Percentiles rank a stretch among this genome's conserved stretches.
These are phyloP conservation scores for Triangularia setosa DNA, from an alignment of 2,329 filamentous ascomycete species.

Conservation along the genomic window DNA sequence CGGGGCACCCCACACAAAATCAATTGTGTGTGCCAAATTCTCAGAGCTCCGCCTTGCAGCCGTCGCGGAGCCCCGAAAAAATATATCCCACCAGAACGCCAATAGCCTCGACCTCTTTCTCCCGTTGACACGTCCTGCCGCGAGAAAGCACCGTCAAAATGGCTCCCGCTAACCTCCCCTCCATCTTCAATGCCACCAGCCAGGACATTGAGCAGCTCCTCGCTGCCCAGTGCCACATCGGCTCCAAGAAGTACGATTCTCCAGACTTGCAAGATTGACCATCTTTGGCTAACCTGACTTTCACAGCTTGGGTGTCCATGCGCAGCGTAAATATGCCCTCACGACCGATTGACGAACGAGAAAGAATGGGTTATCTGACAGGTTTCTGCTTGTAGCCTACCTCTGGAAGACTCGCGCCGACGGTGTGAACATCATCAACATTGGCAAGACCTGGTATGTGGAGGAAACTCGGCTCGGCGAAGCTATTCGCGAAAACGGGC, in stretches of 20 bases:
- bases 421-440: slow-evolving; percentile 98
- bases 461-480: slow-evolving; percentile 5
- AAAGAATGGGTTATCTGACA: slow-evolving; percentile 64
- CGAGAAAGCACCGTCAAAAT: slow-evolving; percentile 62
- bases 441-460: slow-evolving; percentile 98
- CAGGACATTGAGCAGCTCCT: slow-evolving; percentile 99
- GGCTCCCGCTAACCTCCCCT: slow-evolving; percentile 91
- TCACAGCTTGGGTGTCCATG: slow-evolving; percentile 81
- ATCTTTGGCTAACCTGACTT: slow-evolving; percentile 11
- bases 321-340: slow-evolving; percentile 38
- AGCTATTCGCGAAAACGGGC: not conserved
- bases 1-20: slow-evolving; percentile 30
- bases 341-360: slow-evolving; percentile 6
- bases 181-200: slow-evolving; percentile 93
- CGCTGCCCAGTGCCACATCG: slow-evolving; percentile 92
- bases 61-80: slow-evolving; percentile 17
- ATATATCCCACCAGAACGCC: slow-evolving; percentile 25
- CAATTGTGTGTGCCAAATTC: slow-evolving; percentile 29
- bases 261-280: not conserved
- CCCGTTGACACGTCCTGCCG: slow-evolving; percentile 31
- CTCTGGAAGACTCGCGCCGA: slow-evolving; percentile 99
- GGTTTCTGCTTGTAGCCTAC: slow-evolving; percentile 66
- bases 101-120: slow-evolving; percentile 28
- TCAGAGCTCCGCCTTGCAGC: slow-evolving; percentile 22
- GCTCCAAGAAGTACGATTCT: slow-evolving; percentile 72